These are phyloP conservation scores for Ophiostoma montium DNA, from an alignment of 2,329 filamentous ascomycete genomes.

Conservation along the genomic window DNA sequence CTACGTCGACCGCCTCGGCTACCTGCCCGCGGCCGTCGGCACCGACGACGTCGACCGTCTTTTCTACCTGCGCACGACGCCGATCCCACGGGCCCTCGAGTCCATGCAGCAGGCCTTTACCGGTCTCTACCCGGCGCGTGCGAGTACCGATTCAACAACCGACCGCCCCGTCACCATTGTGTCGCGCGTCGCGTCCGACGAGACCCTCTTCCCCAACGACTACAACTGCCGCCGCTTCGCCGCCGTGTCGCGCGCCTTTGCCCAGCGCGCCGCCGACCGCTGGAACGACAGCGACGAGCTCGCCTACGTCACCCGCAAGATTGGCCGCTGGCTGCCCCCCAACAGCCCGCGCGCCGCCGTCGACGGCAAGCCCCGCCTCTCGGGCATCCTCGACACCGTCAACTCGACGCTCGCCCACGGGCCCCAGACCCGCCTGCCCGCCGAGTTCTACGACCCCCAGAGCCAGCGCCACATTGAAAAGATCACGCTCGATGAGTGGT, in stretches of 20 bases:
- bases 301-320: slow-evolving; percentile 62
- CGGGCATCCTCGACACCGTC: slow-evolving; percentile 86
- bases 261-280: slow-evolving; percentile 52
- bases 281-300: slow-evolving; percentile 74
- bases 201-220: slow-evolving; percentile 72
- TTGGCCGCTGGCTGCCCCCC: slow-evolving; percentile 76
- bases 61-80: slow-evolving; percentile 61
- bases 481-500: slow-evolving; percentile 88
- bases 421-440: slow-evolving; percentile 60
- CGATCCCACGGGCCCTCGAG: slow-evolving; percentile 61
- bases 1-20: slow-evolving; percentile 61
- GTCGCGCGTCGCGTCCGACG: slow-evolving; percentile 49
- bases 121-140: slow-evolving; percentile 53
- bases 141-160: slow-evolving; percentile 29
- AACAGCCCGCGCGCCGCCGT: slow-evolving; percentile 57
- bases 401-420: slow-evolving; percentile 82
- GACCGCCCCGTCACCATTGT: slow-evolving; percentile 56
- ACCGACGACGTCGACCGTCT: slow-evolving; percentile 29
- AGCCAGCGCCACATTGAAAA: slow-evolving; percentile 54
- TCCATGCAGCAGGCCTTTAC: slow-evolving; percentile 63
- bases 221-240: slow-evolving; percentile 59
- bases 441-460: slow-evolving; percentile 74
- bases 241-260: slow-evolving; percentile 54
- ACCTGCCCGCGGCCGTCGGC: slow-evolving; percentile 46
- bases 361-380: slow-evolving; percentile 69